Percentiles rank a stretch among this genome's conserved stretches.
phyloP scores from a whole-genome alignment of 495 filamentous ascomycete genomes.

The Hypoxylon lenormandii region DNA sequence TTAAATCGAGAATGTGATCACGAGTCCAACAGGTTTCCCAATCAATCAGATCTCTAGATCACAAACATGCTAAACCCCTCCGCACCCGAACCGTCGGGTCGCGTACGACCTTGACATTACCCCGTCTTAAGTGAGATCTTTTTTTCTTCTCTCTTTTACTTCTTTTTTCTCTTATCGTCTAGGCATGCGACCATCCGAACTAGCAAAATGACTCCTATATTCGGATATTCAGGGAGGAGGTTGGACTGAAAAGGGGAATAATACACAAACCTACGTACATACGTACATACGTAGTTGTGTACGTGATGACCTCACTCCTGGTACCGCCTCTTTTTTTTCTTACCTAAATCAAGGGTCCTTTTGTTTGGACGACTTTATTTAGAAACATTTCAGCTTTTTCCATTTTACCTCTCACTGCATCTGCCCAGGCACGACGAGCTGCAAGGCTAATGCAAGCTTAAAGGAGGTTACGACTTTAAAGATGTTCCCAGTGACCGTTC shows the following conservation, averaged over 20 bases:
- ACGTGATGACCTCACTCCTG: conserved; percentile 38
- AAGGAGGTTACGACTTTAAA: conserved; percentile 49
- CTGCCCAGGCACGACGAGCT: conserved; percentile 34
- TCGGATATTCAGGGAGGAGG: neutral
- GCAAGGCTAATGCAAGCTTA: conserved; percentile 61
- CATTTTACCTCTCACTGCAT: conserved; percentile 39
- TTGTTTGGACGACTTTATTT: conserved; percentile 10
- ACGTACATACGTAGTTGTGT: no score
- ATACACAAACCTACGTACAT: neutral
- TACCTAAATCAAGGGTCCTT: conserved; percentile 33
- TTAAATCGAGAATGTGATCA: conserved; percentile 18
- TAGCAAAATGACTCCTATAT: neutral
- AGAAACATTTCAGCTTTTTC: conserved; percentile 32
- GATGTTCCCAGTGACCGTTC: conserved; percentile 42
- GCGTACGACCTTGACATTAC: conserved; percentile 45
- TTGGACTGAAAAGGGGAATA: conserved; percentile 3
- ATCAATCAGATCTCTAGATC: conserved; percentile 46
- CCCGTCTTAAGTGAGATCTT: conserved; percentile 42
- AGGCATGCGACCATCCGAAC: conserved; percentile 7
- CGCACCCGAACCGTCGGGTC: conserved; percentile 45
- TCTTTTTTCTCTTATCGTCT: conserved; percentile 20
- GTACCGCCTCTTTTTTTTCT: no score
- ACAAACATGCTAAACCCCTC: conserved; percentile 34
- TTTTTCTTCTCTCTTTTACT: no score
- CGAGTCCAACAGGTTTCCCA: conserved; percentile 24